Base-by-base conservation (phyloP, 148 eudicot species). In the Rheum nobile region DNA sequence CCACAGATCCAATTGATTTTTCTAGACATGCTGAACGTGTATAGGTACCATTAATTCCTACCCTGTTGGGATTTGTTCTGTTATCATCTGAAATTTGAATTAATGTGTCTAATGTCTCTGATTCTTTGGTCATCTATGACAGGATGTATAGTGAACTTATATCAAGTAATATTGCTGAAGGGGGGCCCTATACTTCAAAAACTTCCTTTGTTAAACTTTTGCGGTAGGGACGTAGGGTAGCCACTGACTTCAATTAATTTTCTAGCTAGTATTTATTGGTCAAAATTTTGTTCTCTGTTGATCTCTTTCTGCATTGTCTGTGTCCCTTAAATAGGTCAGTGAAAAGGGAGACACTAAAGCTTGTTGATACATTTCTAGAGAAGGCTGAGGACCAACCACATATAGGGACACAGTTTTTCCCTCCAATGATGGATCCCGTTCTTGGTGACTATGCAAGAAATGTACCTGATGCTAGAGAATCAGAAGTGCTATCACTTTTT, bases 111-210 rank as follows among this genome's bases (percentile, higher is more conserved):
- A 29, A 61, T 54, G 13, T 61, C n/a, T 29, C 37, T 29, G 19
- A 31, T 61, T 31, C 37, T 29, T 28, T 61, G 4, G 29, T 61
- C 37, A 31, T 12, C 0, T 29, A 31, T 61, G 35, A 75, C 87
- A 96, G 99, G 82, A 96, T 96, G 99, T 96, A 92, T 75, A 96
- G 99, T 75, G 99, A 96, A 86, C 96, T 96, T 76, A 92, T 92
- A 84, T 96, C 99, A 19, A 87, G 85, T 74, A 87, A 74, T 44
- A 92, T 92, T 83, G 90, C 96, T 28, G 90, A 87, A 76, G 99
- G 99, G 43, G 96, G 95, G 9, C 97, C 96, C 57, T 90, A 57
- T 78, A 95, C 97, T 17, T 90, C 97, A 16, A 88, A 77, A 75
- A 84, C 97, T 22, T 92, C 97, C 50, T 86, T 85, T 78, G 99